Conservation (phyloP, 768 basidiomycete genomes). For the Mycena kentingensis region DNA sequence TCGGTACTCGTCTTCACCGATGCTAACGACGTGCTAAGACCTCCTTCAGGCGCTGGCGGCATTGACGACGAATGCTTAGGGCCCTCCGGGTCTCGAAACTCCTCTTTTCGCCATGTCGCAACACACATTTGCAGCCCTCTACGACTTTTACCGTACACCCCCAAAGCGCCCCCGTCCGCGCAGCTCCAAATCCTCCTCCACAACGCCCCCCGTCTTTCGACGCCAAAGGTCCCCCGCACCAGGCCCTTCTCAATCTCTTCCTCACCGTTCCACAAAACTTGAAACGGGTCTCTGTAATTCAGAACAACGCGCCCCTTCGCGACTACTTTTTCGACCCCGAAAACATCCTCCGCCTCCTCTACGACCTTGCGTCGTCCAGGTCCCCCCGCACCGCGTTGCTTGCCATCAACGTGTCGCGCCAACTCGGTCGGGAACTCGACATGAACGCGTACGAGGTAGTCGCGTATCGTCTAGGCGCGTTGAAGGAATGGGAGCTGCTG, state of each 20-base stretch:
- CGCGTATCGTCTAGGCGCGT: constrained; percentile 48
- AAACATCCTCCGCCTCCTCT: constrained; percentile 34
- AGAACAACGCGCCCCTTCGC: constrained; percentile 1
- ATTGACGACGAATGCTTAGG: constrained; percentile 55
- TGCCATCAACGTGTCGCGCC: constrained; percentile 49
- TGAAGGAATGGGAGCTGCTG: constrained; percentile 53
- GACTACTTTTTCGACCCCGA: constrained; percentile 35
- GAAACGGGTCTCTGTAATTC: constrained; percentile 1
- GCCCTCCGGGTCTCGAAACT: constrained; percentile 26
- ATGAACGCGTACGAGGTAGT: constrained; percentile 61
- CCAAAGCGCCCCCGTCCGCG: too few relatives aligned
- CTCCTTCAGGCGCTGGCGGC: constrained; percentile 1
- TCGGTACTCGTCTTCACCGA: too few relatives aligned
- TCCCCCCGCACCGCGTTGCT: constrained; percentile 44
- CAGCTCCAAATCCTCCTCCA: constrained; percentile 1
- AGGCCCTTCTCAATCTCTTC: constrained; percentile 9
- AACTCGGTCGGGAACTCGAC: constrained; percentile 51
- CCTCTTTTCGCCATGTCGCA: constrained; percentile 18
- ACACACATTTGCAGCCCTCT: constrained; percentile 23
- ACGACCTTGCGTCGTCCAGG: constrained; percentile 34
- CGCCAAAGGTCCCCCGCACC: not conserved
- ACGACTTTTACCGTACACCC: constrained; percentile 5
- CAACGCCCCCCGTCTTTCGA: too few relatives aligned
- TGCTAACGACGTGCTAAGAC: too few relatives aligned
- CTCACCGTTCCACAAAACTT: constrained; percentile 7